Evolutionary conservation across 2,329 filamentous ascomycete species (phyloP).

Genomic region (Cytospora chrysosperma): DNA sequence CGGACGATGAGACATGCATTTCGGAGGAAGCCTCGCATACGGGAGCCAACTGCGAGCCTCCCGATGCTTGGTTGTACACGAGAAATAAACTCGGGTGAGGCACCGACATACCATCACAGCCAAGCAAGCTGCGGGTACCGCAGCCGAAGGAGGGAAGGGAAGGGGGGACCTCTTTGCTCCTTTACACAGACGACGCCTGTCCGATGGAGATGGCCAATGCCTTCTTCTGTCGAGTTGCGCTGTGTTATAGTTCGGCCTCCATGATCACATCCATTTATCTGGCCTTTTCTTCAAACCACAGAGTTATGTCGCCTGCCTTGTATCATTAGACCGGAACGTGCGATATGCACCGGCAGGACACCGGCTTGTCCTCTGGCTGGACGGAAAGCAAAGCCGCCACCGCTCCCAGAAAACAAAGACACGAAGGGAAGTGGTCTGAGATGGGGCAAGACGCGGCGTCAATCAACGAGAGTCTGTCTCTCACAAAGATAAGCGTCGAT

Average conservation of each 20-base stretch:
- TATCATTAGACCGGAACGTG: neutral
- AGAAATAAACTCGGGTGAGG: slow-evolving; percentile 16
- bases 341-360: neutral
- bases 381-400: neutral
- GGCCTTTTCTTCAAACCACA: neutral
- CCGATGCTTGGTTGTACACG: slow-evolving; percentile 16
- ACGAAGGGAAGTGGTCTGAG: neutral
- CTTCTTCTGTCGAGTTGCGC: neutral
- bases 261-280: neutral
- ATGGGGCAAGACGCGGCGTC: neutral
- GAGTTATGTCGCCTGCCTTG: neutral
- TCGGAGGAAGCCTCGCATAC: slow-evolving; percentile 21
- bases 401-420: no score
- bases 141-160: slow-evolving; percentile 12
- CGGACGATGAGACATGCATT: slow-evolving; percentile 21
- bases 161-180: no score
- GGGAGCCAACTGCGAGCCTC: slow-evolving; percentile 20
- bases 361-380: neutral
- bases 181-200: neutral
- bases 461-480: neutral
- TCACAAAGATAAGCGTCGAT: neutral
- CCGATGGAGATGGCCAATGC: neutral
- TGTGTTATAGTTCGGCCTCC: neutral
- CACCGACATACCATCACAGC: slow-evolving; percentile 11
- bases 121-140: slow-evolving; percentile 8